phyloP scores from a whole-genome alignment of 306 rosid species.

The Cucurbita ficifolia region DNA sequence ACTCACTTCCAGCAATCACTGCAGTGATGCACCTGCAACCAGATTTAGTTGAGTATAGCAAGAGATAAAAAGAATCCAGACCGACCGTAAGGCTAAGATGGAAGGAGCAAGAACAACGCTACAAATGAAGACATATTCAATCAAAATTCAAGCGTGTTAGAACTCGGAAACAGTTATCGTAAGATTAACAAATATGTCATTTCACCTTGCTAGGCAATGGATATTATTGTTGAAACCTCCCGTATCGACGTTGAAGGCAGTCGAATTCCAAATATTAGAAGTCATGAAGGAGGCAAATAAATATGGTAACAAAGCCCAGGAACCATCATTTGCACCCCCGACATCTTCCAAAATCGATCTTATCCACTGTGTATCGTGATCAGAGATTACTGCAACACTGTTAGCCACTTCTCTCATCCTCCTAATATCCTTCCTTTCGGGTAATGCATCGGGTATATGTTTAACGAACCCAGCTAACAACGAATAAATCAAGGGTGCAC shows the following conservation, averaged over 20 bases:
- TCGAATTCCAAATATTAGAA: conserved; percentile 73
- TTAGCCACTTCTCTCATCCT: conserved; percentile 78
- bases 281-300: conserved; percentile 91
- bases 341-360: conserved; percentile 84
- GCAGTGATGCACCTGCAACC: conserved; percentile 79
- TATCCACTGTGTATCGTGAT: conserved; percentile 87
- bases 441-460: conserved; percentile 70
- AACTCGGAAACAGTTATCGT: not conserved
- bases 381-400: conserved; percentile 48
- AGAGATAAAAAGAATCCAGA: not conserved
- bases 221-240: conserved; percentile 91
- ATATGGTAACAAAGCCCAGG: conserved; percentile 92
- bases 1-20: conserved; percentile 86
- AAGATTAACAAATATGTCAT: conserved; percentile 9
- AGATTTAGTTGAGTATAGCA: conserved; percentile 2
- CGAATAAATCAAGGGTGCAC: conserved; percentile 80
- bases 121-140: not conserved
- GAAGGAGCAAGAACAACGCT: not conserved
- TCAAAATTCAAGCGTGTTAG: not conserved
- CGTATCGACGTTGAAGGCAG: conserved; percentile 91
- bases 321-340: conserved; percentile 91
- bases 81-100: not conserved
- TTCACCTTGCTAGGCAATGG: conserved; percentile 87
- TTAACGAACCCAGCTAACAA: conserved; percentile 60
- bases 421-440: conserved; percentile 68